Evolutionary conservation across 2,329 filamentous ascomycete species (phyloP), one percentile per base, ranked within the genome.

Genomic region (Pseudocercospora fijiensis): DNA sequence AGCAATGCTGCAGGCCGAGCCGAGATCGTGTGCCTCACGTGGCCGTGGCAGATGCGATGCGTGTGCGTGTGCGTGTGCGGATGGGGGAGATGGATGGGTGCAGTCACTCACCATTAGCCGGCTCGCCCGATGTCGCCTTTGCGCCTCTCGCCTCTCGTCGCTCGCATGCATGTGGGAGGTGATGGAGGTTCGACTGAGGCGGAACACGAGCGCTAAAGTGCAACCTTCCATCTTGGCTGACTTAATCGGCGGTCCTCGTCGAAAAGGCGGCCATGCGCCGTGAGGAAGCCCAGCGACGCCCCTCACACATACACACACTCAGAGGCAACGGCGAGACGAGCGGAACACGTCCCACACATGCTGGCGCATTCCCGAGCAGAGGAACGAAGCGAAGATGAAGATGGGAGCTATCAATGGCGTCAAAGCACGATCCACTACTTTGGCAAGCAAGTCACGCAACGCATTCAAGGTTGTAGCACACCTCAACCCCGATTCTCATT

Each of bases 341-440:
- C 11, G 22, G n/a, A 24, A 52, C 49, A 52, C 20, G 49, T 52
- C 49, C n/a, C 24, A 26, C 49, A 52, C 18, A 52, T 28, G 24
- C 49, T 52, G 20, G 20, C 16, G 49, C 49, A 24, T 52, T 27
- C 49, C 49, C 49, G 49, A 52, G 49, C 49, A 27, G 27, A 27
- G 27, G 20, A 52, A 52, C 13, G 24, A 28, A 47, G 10, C 49
- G 49, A 52, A 52, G 49, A 52, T 28, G 49, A 52, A 13, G 45
- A 49, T 26, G 13, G 49, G 24, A 24, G 49, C 49, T 52, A 52
- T 52, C 20, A 52, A 52, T 52, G 27, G 49, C 24, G 49, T 22
- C 49, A 52, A 37, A 22, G 49, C 49, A 52, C 49, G 49, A 52
- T 27, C 49, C 49, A 52, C 49, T 27, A 37, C 33, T 37, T 37